These are phyloP conservation scores for Tephrocybe sp. DNA, from an alignment of 768 basidiomycete species.

Conservation along the genomic window DNA sequence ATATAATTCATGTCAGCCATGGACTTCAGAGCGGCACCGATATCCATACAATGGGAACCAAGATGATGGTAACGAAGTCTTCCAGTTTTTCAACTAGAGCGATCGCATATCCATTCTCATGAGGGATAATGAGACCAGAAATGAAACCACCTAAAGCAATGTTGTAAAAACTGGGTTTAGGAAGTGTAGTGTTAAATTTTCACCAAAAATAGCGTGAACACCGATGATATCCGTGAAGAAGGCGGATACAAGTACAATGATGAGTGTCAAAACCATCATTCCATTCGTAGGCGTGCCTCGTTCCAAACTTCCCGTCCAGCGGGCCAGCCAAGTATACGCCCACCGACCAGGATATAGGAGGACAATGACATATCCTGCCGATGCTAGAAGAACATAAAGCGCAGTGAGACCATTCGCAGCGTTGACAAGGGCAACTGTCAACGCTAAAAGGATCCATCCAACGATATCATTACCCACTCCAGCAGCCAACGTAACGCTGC, in stretches of 20 bases:
- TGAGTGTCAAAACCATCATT: constrained; percentile 77
- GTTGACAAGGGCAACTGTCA: constrained; percentile 81
- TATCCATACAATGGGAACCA: constrained; percentile 67
- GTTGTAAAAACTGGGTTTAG: constrained; percentile 3
- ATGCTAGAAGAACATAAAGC: constrained; percentile 72
- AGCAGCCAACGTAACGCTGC: constrained; percentile 76
- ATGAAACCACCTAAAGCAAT: constrained; percentile 66
- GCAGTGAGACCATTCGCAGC: constrained; percentile 69
- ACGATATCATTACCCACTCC: constrained; percentile 76
- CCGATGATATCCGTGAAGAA: constrained; percentile 88
- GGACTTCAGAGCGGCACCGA: not conserved
- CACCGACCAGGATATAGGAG: constrained; percentile 63
- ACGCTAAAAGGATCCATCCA: constrained; percentile 80
- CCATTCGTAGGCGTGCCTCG: constrained; percentile 63
- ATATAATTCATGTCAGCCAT: not conserved
- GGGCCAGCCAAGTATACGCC: constrained; percentile 63
- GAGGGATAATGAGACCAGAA: constrained; percentile 81
- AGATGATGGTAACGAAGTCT: constrained; percentile 73
- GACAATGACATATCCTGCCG: constrained; percentile 61
- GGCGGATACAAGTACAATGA: constrained; percentile 70
- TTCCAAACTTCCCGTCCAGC: constrained; percentile 68
- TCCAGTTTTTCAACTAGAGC: constrained; percentile 82
- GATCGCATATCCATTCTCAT: constrained; percentile 79
- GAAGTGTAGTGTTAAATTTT: constrained; percentile 8
- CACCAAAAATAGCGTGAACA: constrained; percentile 64